These are phyloP conservation scores for Rhynchosporium secalis DNA, from an alignment of 2,329 filamentous ascomycete genomes.

Conservation along the genomic window DNA sequence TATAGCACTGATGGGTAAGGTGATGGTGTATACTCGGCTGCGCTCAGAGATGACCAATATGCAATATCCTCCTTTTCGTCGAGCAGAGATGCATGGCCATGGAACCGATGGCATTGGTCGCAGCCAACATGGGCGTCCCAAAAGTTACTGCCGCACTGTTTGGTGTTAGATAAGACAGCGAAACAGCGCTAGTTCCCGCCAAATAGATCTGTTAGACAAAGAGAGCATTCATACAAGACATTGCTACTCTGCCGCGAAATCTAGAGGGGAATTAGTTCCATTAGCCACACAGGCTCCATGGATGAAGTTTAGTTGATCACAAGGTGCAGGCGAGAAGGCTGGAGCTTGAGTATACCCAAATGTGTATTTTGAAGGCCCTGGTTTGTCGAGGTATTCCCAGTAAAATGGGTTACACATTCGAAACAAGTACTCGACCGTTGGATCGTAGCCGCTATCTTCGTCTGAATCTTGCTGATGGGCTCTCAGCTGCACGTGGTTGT, in stretches of 20 bases:
- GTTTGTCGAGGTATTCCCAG: too few relatives aligned
- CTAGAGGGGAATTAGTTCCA: neutral
- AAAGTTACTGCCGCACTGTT: neutral
- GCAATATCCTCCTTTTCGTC: neutral
- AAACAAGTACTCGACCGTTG: neutral
- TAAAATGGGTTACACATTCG: neutral
- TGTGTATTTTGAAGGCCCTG: neutral
- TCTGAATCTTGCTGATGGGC: neutral
- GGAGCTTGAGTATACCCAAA: neutral
- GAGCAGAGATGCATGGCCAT: neutral
- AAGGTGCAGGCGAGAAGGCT: neutral
- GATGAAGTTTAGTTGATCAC: conserved; percentile 2
- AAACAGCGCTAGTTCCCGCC: too few relatives aligned
- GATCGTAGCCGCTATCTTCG: neutral
- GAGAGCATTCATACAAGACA: neutral
- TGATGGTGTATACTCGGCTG: neutral
- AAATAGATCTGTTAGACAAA: too few relatives aligned
- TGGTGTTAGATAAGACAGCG: too few relatives aligned
- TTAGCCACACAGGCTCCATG: conserved; percentile 2
- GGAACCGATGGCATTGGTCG: neutral
- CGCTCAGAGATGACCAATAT: neutral
- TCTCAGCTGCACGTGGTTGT: neutral
- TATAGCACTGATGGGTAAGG: neutral
- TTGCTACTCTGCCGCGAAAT: conserved; percentile 3
- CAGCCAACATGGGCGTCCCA: conserved; percentile 1